phyloP scores from a whole-genome alignment of 441 rosid species.

The Macaranga tanarius region DNA sequence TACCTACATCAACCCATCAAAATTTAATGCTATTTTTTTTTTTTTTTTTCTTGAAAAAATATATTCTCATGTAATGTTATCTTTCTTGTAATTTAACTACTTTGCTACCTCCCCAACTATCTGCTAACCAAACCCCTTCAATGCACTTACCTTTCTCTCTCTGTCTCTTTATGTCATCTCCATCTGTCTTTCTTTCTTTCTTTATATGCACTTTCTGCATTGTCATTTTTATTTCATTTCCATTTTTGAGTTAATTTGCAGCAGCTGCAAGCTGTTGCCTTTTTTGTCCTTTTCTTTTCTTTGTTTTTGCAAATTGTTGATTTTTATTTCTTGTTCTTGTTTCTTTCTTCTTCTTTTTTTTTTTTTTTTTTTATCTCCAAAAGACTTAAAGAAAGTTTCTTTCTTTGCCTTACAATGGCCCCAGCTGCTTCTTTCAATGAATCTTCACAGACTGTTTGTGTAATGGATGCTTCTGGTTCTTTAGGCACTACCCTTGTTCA shows the following conservation, averaged over 20 bases:
- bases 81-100: background rate
- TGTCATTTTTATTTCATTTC: background rate
- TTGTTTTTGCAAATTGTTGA: no score
- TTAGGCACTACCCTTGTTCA: conserved; percentile 50
- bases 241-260: background rate
- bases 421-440: conserved; percentile 32
- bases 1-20: conserved; percentile 9
- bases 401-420: conserved; percentile 29
- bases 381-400: background rate
- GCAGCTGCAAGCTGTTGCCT: background rate
- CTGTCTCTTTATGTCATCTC: background rate
- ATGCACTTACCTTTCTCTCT: conserved; percentile 1
- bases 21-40: background rate
- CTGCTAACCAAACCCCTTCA: conserved; percentile 21
- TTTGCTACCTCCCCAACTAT: conserved; percentile 22
- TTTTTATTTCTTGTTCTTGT: background rate
- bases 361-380: background rate
- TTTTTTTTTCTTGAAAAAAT: background rate
- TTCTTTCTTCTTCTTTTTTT: background rate
- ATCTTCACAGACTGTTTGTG: conserved; percentile 41
- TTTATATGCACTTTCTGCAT: background rate
- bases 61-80: no score
- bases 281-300: background rate
- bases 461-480: conserved; percentile 60
- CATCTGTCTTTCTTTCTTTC: background rate